Percentiles rank a stretch among this genome's conserved stretches.
Evolutionary conservation across 1,284 basidiomycete genomes (phyloP).

Genomic region (Anthracocystis setariae): DNA sequence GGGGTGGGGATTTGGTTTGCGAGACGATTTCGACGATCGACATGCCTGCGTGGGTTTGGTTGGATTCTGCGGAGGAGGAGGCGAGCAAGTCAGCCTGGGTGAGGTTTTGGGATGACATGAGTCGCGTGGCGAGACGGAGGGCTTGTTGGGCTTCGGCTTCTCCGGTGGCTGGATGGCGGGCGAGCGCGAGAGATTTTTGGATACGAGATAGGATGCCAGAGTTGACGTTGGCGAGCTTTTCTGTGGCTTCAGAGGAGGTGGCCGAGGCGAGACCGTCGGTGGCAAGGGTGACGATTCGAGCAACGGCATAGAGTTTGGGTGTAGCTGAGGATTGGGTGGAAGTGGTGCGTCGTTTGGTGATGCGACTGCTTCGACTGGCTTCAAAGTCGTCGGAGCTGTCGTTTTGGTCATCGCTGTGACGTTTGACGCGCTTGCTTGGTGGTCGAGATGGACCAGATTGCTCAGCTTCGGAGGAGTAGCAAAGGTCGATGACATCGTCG

Average conservation of each 20-base stretch:
- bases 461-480: constrained; percentile 14
- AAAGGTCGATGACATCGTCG: constrained; percentile 28
- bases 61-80: constrained; percentile 20
- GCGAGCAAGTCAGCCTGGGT: constrained; percentile 51
- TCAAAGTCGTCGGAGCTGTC: constrained; percentile 12
- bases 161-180: constrained; percentile 47
- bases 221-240: constrained; percentile 33
- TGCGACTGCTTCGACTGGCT: constrained; percentile 1
- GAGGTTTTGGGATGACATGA: constrained; percentile 50
- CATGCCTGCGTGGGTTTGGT: constrained; percentile 38
- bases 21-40: constrained; percentile 48
- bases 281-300: constrained; percentile 32
- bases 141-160: constrained; percentile 53
- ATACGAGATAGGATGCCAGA: constrained; percentile 48
- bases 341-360: neutral
- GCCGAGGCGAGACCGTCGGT: constrained; percentile 29
- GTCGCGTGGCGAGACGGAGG: constrained; percentile 38
- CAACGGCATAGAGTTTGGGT: constrained; percentile 40
- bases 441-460: constrained; percentile 3
- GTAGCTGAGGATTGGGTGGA: neutral
- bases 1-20: constrained; percentile 23
- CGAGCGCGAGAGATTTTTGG: constrained; percentile 46
- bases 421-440: neutral
- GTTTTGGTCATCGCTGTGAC: constrained; percentile 3
- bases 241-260: constrained; percentile 12